Conservation (phyloP, 257 asterid genomes). For the Solanum chiquidenum region DNA sequence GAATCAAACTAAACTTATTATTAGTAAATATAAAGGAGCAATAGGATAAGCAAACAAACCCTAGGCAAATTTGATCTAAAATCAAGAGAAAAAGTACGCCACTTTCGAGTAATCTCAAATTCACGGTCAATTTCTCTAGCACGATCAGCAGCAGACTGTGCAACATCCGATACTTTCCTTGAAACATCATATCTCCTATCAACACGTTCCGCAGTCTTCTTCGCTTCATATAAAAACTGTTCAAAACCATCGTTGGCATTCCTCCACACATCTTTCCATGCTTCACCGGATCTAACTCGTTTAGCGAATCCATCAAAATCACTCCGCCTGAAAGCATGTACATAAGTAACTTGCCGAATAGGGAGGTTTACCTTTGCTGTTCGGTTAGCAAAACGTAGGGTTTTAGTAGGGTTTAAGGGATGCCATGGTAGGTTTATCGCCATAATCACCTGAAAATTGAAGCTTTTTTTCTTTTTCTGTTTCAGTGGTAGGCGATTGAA, state of each 20-base stretch:
- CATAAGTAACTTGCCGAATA: conserved; percentile 19
- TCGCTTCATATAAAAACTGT: conserved; percentile 57
- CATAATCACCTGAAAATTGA: conserved; percentile 21
- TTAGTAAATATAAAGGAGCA: neutral
- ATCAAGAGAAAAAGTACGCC: conserved; percentile 68
- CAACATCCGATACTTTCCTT: conserved; percentile 35
- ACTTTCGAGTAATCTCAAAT: conserved; percentile 53
- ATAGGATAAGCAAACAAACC: conserved; percentile 23
- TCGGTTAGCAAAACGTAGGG: neutral
- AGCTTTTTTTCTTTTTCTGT: neutral
- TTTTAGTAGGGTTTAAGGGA: conserved; percentile 30
- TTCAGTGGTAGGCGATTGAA: neutral
- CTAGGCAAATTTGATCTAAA: conserved; percentile 62
- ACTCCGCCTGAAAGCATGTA: conserved; percentile 69
- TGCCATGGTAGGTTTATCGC: conserved; percentile 63
- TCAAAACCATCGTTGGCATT: conserved; percentile 85
- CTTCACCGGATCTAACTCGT: conserved; percentile 67
- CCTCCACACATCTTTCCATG: conserved; percentile 74
- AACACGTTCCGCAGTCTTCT: conserved; percentile 79
- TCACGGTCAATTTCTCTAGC: conserved; percentile 84
- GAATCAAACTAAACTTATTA: neutral
- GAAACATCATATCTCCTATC: conserved; percentile 68
- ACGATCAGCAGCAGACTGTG: conserved; percentile 54
- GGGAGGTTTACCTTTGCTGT: conserved; percentile 3
- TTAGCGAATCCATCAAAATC: conserved; percentile 76